Percentiles rank a stretch among this genome's conserved stretches.
Evolutionary conservation across 179 eudicot genomes (phyloP).

Genomic region (Nepenthes alata): DNA sequence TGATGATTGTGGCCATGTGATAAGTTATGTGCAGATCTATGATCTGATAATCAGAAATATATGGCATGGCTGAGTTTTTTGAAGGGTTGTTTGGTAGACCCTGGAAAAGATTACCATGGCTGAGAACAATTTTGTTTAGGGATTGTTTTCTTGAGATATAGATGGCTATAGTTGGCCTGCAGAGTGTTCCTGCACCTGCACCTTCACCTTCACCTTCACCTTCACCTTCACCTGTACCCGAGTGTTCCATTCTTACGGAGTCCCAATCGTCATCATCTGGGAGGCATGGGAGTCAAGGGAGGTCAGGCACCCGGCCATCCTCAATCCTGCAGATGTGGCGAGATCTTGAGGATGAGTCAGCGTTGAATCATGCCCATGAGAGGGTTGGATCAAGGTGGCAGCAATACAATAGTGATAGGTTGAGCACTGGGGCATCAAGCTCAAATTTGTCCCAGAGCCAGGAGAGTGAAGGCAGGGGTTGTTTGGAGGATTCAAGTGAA

Average conservation of each 20-base stretch:
- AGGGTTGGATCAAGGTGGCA: constrained; percentile 20
- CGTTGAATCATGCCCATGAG: constrained; percentile 24
- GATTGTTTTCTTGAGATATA: constrained; percentile 12
- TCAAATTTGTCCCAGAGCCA: constrained; percentile 13
- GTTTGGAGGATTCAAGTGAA: constrained; percentile 25
- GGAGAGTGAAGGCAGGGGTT: constrained; percentile 22
- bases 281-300: constrained; percentile 24
- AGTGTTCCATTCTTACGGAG: constrained; percentile 39
- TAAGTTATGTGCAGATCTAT: constrained; percentile 20
- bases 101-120: constrained; percentile 11
- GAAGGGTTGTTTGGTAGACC: constrained; percentile 10
- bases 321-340: constrained; percentile 77
- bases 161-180: constrained; percentile 75
- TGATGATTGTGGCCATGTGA: constrained; percentile 2
- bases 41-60: constrained; percentile 12
- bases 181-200: constrained; percentile 34
- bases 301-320: constrained; percentile 48
- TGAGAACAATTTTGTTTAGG: constrained; percentile 6
- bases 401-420: constrained; percentile 19
- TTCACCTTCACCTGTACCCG: neutral
- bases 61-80: constrained; percentile 20
- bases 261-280: constrained; percentile 37
- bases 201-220: too few relatives aligned
- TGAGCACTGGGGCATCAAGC: constrained; percentile 11
- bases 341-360: constrained; percentile 67